Base-by-base conservation (phyloP, 768 basidiomycete species). In the Phlegmacium glaucopus region DNA sequence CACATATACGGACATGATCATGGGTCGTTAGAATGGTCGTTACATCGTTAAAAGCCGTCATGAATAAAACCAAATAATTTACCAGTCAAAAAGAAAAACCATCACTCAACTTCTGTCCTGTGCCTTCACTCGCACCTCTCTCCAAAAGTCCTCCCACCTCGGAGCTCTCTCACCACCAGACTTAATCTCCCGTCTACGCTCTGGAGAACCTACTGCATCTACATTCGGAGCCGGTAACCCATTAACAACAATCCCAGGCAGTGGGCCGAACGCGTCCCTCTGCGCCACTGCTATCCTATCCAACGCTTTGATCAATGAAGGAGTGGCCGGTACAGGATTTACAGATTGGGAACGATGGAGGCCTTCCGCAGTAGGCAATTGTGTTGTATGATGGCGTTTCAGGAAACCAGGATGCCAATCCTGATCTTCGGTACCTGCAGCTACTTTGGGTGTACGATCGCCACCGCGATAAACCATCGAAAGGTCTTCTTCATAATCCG, bases 281-380 rank as follows among this genome's bases (percentile, higher is more conserved):
- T 85, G 82, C 3, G 83, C 83, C 12, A 67, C 64, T 9, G 74
- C 68, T 42, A 85, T 71, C 25, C 83, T 73, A 53, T 83, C 78
- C n/a, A 85, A 62, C 1, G 83, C 84, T 30, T 72, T 72, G 49
- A 84, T 77, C 27, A 85, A 69, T 3, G 83, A 85, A 0, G 83
- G 83, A 2, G 84, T 85, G 17, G 78, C 77, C 4, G 82, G 80
- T 1, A 84, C 75, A 1, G 80, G 62, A 22, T 63, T 59, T 27
- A 39, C 42, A 22, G 37, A 39, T 29, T 15, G 30, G n/a, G n/a
- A n/a, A n/a, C n/a, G n/a, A n/a, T n/a, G n/a, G n/a, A n/a, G n/a
- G 44, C 22, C 26, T 37, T 39, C n/a, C 11, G 40, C 32, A 22
- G 22, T 5, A 22, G 22, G 22, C 5, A 22, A 22, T 39, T 28